These are phyloP conservation scores for Claviceps fusiformis DNA, from an alignment of 2,329 filamentous ascomycete genomes.

Conservation along the genomic window DNA sequence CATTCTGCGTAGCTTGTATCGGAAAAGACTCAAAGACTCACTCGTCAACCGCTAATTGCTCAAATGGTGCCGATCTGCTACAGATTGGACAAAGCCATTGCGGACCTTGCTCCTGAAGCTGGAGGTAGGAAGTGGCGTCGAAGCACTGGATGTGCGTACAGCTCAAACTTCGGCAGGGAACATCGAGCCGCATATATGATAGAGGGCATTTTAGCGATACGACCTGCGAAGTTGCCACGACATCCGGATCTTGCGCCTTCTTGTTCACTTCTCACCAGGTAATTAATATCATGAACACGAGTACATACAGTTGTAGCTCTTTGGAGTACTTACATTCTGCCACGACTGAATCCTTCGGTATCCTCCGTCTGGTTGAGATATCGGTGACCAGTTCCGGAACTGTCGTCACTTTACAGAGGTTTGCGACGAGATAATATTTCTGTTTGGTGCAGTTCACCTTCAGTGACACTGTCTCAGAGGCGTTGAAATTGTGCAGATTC, in stretches of 20 bases:
- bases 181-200: conserved; percentile 66
- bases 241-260: conserved; percentile 75
- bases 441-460: conserved; percentile 21
- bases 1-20: background rate
- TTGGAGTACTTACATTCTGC: conserved; percentile 52
- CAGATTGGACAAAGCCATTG: conserved; percentile 96
- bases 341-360: conserved; percentile 71
- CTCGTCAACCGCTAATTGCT: conserved; percentile 76
- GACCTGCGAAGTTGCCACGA: conserved; percentile 75
- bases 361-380: conserved; percentile 55
- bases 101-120: conserved; percentile 88
- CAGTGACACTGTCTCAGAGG: background rate
- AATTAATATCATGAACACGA: conserved; percentile 1
- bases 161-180: conserved; percentile 64
- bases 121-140: conserved; percentile 81
- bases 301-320: conserved; percentile 16
- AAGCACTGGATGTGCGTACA: conserved; percentile 94
- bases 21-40: conserved; percentile 28
- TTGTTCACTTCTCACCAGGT: conserved; percentile 48
- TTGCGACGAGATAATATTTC: conserved; percentile 61
- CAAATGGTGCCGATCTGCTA: conserved; percentile 68
- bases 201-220: conserved; percentile 89
- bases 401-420: conserved; percentile 60
- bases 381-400: conserved; percentile 57
- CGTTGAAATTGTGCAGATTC: background rate